Base-by-base conservation (phyloP, 2,329 filamentous ascomycete species). In the Trichoderma harzianum region DNA sequence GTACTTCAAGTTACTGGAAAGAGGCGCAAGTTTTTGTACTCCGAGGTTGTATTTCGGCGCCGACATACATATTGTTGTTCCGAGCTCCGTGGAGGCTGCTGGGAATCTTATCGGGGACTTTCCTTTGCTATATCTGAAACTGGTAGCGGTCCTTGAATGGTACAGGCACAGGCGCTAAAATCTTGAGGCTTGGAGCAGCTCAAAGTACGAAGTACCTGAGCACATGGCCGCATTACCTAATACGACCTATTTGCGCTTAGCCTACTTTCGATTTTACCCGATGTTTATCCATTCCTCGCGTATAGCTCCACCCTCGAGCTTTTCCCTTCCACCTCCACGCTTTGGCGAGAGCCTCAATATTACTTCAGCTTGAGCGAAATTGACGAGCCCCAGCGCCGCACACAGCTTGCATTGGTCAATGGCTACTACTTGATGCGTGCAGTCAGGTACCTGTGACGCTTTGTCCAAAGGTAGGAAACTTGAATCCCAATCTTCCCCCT, bases 381-480 rank as follows among this genome's bases (percentile, higher is more conserved):
- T 69, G 58, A 62, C 30, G 5, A 69, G 26, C 65, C 65, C 36
- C 28, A 14, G 55, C 67, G 39, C 57, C 28, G 36, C 63, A n/a
- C 26, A 32, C 34, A 51, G 11, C 28, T 34, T 24, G n/a, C 16
- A 53, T 51, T 61, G 16, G 21, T 61, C 39, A 51, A 69, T 69
- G 67, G 67, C 67, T 53, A 26, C 30, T 53, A 24, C 30, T 69
- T 43, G 67, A 69, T 61, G 67, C 47, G 8, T 58, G 39, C 21
- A 28, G 7, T 7, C 43, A 34, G 36, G 39, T 47, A 53, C 39
- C 30, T 62, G 55, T 4, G 21, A 26, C 39, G 16, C 18, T 60
- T 53, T 30, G 8, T 34, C 39, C 26, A 64, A 43, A 79, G 78
- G 79, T 78, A 73, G 62, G 61, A 21, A 47, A 47, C 64, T n/a